Evolutionary conservation across 108 stramenopile species (phyloP), one percentile per base, ranked within the genome.

Genomic region (Skeletonema menzelii): DNA sequence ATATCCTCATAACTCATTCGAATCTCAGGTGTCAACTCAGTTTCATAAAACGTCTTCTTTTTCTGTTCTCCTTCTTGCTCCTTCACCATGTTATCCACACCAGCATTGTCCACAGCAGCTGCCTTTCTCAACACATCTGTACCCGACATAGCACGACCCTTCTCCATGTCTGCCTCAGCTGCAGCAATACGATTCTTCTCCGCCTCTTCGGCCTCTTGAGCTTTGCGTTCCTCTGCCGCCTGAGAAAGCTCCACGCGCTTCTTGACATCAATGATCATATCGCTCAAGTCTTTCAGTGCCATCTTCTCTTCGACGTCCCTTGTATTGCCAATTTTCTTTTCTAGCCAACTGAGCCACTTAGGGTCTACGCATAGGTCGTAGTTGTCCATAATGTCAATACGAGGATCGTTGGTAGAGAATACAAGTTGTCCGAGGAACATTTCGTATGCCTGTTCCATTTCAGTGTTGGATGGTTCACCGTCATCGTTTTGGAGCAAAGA

Each of bases 391-490:
- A 95, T 92, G 69, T 95, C 94, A 49, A 95, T 67, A 37, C 91
- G 88, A 8, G 91, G 89, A 63, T 95, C 94, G 72, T 95, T 92
- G 40, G 91, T 62, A 65, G 90, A 91, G 82, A 95, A 95, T 13
- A 95, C 91, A 28, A 95, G 87, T 76, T 95, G 89, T 6, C 80
- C 94, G n/a, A 92, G 86, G 67, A 95, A 91, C 63, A 86, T 83
- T 77, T 95, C 94, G 67, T 86, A 95, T 31, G 91, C 91, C 65
- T 83, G 84, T 63, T 79, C 73, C 81, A 87, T 85, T 64, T 88
- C 75, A 32, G 68, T 42, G 7, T 14, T 70, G 65, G 78, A 73
- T 11, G 62, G 63, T 22, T 57, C 75, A n/a, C 67, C 83, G 46
- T 72, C 62, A 59, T 75, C 77, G 56, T 44, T 49, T 59, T 70